These are phyloP conservation scores for Moesziomyces antarcticus DNA, from an alignment of 1,284 basidiomycete genomes.

Conservation along the genomic window DNA sequence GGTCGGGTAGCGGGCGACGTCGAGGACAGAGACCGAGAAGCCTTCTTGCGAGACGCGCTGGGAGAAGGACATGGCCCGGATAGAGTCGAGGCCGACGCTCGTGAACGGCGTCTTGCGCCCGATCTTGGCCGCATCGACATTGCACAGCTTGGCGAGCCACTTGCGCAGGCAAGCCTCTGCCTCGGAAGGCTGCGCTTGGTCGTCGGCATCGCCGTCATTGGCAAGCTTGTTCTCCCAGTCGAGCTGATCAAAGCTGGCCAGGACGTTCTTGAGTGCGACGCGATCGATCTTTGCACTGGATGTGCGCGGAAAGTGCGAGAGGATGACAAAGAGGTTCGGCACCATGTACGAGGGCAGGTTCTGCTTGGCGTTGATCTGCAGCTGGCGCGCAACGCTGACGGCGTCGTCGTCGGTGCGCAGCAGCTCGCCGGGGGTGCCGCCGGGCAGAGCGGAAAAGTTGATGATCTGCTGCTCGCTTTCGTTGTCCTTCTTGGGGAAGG, in stretches of 20 bases:
- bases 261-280: conserved; percentile 61
- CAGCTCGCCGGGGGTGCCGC: conserved; percentile 19
- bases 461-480: conserved; percentile 62
- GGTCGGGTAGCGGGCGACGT: conserved; percentile 62
- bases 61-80: conserved; percentile 65
- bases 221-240: conserved; percentile 61
- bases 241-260: conserved; percentile 56
- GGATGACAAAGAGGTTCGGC: conserved; percentile 65
- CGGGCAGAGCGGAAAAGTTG: conserved; percentile 64
- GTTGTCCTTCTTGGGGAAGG: conserved; percentile 48
- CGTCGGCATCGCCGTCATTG: conserved; percentile 28
- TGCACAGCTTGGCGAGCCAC: conserved; percentile 54
- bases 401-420: conserved; percentile 55
- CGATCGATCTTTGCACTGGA: conserved; percentile 69
- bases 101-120: conserved; percentile 59
- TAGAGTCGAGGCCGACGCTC: conserved; percentile 64
- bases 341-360: conserved; percentile 66
- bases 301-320: conserved; percentile 67
- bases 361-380: conserved; percentile 47
- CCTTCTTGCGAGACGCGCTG: conserved; percentile 50
- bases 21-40: conserved; percentile 61
- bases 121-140: conserved; percentile 47
- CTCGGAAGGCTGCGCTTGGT: conserved; percentile 20
- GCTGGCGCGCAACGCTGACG: conserved; percentile 43
- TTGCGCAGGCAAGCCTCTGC: conserved; percentile 42